phyloP scores from a whole-genome alignment of 2,329 filamentous ascomycete genomes.

The Fusarium pseudocircinatum region DNA sequence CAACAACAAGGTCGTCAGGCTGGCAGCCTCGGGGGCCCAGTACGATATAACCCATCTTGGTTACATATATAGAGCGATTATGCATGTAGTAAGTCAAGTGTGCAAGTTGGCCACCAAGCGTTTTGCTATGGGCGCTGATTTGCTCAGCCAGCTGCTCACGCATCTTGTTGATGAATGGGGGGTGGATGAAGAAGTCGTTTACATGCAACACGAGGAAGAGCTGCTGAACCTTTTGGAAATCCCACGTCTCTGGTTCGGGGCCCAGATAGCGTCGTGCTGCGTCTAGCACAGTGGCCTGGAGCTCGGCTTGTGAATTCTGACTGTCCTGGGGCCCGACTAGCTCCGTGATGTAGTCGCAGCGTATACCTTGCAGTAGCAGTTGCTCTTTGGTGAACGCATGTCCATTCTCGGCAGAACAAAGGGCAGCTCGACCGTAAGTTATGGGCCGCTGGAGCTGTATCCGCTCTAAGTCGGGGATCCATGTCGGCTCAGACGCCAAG shows the following conservation, averaged over 20 bases:
- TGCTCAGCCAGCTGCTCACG: background rate
- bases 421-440: background rate
- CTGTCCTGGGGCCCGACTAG: background rate
- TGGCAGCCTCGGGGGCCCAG: background rate
- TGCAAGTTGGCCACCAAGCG: background rate
- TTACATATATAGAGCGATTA: background rate
- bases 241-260: background rate
- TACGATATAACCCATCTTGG: background rate
- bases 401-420: background rate
- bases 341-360: background rate
- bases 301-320: background rate
- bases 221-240: background rate
- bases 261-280: background rate
- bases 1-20: background rate
- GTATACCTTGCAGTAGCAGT: background rate
- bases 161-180: background rate
- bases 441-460: background rate
- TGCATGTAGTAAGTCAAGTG: background rate
- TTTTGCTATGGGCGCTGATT: background rate
- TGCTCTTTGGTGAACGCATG: background rate
- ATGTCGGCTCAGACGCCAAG: background rate
- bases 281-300: background rate
- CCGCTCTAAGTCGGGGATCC: background rate
- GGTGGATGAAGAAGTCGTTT: background rate
- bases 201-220: background rate